Conservation (phyloP, 2,329 filamentous ascomycete genomes). For the Curvularia lunata region DNA sequence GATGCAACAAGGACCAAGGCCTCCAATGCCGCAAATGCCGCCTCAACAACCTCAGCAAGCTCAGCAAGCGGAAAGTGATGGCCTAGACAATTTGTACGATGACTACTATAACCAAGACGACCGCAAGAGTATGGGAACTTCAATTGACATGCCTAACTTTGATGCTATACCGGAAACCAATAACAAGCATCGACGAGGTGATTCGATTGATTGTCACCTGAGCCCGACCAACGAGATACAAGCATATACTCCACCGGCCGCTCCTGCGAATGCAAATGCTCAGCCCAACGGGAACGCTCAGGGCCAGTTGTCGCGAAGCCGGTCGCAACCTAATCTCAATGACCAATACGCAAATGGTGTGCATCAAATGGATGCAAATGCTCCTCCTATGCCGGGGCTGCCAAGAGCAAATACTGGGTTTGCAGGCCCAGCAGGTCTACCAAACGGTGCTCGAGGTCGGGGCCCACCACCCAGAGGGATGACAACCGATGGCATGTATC, state of each 20-base stretch:
- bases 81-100: conserved; percentile 60
- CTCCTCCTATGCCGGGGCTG: conserved; percentile 56
- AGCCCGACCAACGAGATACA: conserved; percentile 23
- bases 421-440: conserved; percentile 29
- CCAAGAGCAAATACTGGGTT: conserved; percentile 56
- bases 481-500: conserved; percentile 17
- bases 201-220: conserved; percentile 48
- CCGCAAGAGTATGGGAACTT: conserved; percentile 52
- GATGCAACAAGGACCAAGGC: conserved; percentile 36
- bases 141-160: conserved; percentile 69
- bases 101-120: conserved; percentile 51
- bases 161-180: conserved; percentile 58
- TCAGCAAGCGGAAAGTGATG: conserved; percentile 33
- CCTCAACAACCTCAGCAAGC: conserved; percentile 31
- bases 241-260: conserved; percentile 18
- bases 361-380: conserved; percentile 74
- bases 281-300: conserved; percentile 31
- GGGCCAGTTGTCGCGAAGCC: conserved; percentile 61
- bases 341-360: conserved; percentile 51
- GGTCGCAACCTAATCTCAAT: conserved; percentile 70
- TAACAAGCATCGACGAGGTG: conserved; percentile 42
- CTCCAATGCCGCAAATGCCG: conserved; percentile 36
- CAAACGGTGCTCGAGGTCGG: conserved; percentile 37
- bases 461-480: conserved; percentile 35
- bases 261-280: conserved; percentile 8